These are phyloP conservation scores for Euclidium syriacum DNA, from an alignment of 345 rosid genomes.

Conservation along the genomic window DNA sequence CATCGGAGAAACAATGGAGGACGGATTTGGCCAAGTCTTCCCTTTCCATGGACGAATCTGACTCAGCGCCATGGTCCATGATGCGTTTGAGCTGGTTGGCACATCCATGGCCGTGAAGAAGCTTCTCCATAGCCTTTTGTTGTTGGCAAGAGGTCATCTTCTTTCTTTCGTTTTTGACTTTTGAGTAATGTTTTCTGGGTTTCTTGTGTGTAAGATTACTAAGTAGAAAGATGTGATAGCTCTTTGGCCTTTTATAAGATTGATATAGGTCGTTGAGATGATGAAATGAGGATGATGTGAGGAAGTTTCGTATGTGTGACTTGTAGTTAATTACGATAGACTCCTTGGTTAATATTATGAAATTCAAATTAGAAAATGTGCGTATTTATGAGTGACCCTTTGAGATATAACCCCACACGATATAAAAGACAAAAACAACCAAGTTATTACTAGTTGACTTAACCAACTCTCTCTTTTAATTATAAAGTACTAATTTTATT, in stretches of 20 bases:
- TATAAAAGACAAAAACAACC: constrained; percentile 1
- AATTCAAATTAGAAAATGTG: constrained; percentile 9
- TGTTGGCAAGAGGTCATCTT: constrained; percentile 27
- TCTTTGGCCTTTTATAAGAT: neutral
- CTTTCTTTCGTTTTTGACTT: neutral
- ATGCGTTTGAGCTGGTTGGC: constrained; percentile 25
- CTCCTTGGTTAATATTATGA: neutral
- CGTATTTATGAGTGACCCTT: constrained; percentile 7
- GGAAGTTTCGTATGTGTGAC: constrained; percentile 22
- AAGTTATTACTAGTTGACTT: constrained; percentile 23
- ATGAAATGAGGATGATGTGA: neutral
- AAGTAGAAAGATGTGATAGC: neutral
- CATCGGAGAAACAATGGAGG: constrained; percentile 28
- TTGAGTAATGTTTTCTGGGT: neutral
- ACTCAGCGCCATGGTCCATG: constrained; percentile 15
- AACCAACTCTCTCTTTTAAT: constrained; percentile 10
- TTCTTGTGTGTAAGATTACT: neutral
- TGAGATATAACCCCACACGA: neutral
- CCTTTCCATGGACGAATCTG: constrained; percentile 11
- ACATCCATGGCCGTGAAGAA: constrained; percentile 23
- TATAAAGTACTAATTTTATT: neutral
- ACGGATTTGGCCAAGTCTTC: constrained; percentile 30
- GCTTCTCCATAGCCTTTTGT: constrained; percentile 25
- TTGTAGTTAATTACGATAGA: neutral
- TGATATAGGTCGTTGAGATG: neutral